Conservation (phyloP, 495 filamentous ascomycete species). For the Aspergillus indologenus region DNA sequence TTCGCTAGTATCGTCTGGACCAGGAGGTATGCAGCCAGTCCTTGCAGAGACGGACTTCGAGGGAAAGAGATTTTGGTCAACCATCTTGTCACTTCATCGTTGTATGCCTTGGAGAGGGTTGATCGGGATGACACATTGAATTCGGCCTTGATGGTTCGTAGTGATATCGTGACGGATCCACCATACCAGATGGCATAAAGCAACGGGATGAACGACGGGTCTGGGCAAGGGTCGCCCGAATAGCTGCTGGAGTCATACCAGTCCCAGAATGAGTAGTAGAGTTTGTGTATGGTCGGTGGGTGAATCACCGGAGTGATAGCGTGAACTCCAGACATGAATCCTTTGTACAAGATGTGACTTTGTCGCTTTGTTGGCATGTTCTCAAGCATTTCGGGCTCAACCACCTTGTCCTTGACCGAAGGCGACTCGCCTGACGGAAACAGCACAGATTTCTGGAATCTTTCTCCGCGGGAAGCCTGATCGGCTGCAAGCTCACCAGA, state of each 20-base stretch:
- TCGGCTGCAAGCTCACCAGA: slow-evolving; percentile 2
- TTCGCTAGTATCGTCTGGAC: slow-evolving; percentile 47
- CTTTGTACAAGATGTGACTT: slow-evolving; percentile 46
- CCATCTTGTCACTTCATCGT: slow-evolving; percentile 44
- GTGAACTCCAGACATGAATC: slow-evolving; percentile 48
- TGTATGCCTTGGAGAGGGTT: slow-evolving; percentile 36
- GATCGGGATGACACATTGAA: slow-evolving; percentile 38
- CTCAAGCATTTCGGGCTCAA: slow-evolving; percentile 46
- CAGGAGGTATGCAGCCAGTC: slow-evolving; percentile 44
- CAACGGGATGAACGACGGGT: slow-evolving; percentile 44
- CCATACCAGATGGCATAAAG: slow-evolving; percentile 50
- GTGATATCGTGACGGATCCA: slow-evolving; percentile 45
- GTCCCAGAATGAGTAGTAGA: slow-evolving; percentile 46
- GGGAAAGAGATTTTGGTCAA: slow-evolving; percentile 44
- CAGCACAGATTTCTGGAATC: slow-evolving; percentile 39
- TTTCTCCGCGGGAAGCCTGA: slow-evolving; percentile 18
- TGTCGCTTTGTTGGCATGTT: slow-evolving; percentile 44
- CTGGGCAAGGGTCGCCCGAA: slow-evolving; percentile 41
- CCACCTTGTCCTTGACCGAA: slow-evolving; percentile 29
- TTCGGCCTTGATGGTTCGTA: slow-evolving; percentile 43
- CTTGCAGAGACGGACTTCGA: slow-evolving; percentile 45
- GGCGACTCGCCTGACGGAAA: slow-evolving; percentile 41
- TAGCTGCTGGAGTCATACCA: slow-evolving; percentile 48
- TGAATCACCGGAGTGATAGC: slow-evolving; percentile 46
- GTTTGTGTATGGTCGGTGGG: slow-evolving; percentile 41